phyloP scores from a whole-genome alignment of 352 stramenopile genomes.

The Globisporangium recalcitrans region DNA sequence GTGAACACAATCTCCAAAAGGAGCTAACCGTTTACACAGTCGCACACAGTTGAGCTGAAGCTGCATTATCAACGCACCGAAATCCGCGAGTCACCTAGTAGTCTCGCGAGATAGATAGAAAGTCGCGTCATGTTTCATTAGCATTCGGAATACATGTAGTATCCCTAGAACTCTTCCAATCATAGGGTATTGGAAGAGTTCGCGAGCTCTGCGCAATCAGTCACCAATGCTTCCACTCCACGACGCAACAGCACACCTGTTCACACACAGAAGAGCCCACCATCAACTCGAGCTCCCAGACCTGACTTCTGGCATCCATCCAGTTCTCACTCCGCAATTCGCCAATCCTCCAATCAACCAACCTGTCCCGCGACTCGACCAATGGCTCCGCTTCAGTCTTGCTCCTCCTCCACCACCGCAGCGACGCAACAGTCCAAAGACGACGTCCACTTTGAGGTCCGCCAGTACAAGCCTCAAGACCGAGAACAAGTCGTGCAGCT shows the following conservation, averaged over 20 bases:
- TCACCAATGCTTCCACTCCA: not conserved
- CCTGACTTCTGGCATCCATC: not conserved
- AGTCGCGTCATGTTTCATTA: no score
- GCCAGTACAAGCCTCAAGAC: conserved; percentile 16
- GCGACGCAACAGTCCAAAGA: not conserved
- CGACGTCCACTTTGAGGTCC: conserved; percentile 7
- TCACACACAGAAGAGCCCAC: not conserved
- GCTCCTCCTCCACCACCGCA: not conserved
- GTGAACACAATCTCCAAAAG: no score
- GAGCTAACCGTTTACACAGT: no score
- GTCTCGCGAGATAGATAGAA: no score
- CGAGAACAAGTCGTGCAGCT: conserved; percentile 12
- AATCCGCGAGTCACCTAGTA: no score
- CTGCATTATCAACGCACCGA: no score
- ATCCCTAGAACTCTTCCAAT: not conserved
- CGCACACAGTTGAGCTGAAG: no score
- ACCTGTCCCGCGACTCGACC: not conserved
- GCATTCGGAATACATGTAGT: no score
- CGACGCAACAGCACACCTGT: not conserved
- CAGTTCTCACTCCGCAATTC: not conserved
- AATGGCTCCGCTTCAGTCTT: not conserved
- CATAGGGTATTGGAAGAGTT: not conserved
- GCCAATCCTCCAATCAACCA: not conserved
- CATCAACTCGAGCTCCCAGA: not conserved
- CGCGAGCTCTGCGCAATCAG: not conserved